A percentile compares a stretch with the other conserved stretches of the same genome.
Conservation (phyloP, 148 eudicot species). For the Silene uniflora region DNA sequence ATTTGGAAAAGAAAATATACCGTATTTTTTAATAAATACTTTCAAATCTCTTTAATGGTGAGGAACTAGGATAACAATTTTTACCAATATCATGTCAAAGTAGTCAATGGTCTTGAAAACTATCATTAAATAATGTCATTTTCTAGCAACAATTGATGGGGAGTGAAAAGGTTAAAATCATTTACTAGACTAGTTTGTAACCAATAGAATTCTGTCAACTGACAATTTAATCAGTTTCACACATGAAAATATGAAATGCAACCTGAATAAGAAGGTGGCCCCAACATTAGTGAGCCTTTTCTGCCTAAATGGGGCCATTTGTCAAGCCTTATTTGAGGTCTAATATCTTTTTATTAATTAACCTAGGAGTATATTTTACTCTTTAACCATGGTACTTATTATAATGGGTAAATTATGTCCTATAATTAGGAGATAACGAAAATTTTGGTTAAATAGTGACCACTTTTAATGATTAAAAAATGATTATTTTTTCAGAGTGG, state of each 20-base stretch:
- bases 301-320: conserved; percentile 6
- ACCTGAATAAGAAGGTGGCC: not conserved
- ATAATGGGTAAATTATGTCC: no score
- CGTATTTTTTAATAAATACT: no score
- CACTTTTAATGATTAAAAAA: no score
- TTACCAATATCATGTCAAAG: conserved; percentile 29
- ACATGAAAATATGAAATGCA: conserved; percentile 3
- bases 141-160: conserved; percentile 21
- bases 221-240: conserved; percentile 8
- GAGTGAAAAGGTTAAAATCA: not conserved
- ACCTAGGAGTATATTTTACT: not conserved
- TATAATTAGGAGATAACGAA: no score
- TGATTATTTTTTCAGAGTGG: no score
- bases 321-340: conserved; percentile 1
- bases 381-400: not conserved
- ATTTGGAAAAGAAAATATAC: no score
- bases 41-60: conserved; percentile 22
- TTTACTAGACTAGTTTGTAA: not conserved
- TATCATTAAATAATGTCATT: conserved; percentile 16
- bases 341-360: not conserved
- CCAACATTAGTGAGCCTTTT: conserved; percentile 1
- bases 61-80: conserved; percentile 22
- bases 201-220: conserved; percentile 20
- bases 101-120: conserved; percentile 5
- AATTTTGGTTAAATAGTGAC: no score